A percentile compares a stretch with the other conserved stretches of the same genome.
Conservation (phyloP, 2,329 filamentous ascomycete genomes). For the Aspergillus tubingensis region DNA sequence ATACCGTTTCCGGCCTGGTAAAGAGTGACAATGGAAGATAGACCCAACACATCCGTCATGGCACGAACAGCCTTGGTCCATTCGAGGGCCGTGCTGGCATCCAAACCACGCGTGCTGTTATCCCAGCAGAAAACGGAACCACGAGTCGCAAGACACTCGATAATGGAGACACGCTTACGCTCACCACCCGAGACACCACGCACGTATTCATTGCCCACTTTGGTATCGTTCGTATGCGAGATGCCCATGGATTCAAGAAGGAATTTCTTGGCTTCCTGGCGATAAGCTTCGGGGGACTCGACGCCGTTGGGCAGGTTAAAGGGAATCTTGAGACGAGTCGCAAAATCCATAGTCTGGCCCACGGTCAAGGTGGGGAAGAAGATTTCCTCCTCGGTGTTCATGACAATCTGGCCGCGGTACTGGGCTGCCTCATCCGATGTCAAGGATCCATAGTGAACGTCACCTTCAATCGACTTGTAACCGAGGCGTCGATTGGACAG, state of each 20-base stretch:
- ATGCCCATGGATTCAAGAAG: conserved; percentile 61
- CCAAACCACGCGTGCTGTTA: conserved; percentile 66
- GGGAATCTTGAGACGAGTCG: conserved; percentile 60
- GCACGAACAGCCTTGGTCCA: conserved; percentile 63
- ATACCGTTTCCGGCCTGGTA: conserved; percentile 73
- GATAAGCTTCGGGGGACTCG: conserved; percentile 49
- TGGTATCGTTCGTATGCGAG: conserved; percentile 63
- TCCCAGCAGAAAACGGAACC: conserved; percentile 67
- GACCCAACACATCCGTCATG: conserved; percentile 63
- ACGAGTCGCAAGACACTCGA: conserved; percentile 62
- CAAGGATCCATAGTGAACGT: conserved; percentile 59
- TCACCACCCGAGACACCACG: conserved; percentile 70
- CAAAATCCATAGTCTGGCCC: conserved; percentile 56
- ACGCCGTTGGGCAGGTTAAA: conserved; percentile 50
- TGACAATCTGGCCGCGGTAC: conserved; percentile 60
- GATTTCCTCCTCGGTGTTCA: conserved; percentile 56
- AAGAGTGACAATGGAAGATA: conserved; percentile 63
- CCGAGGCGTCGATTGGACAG: conserved; percentile 65
- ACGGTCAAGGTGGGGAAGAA: conserved; percentile 56
- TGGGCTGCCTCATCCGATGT: conserved; percentile 43
- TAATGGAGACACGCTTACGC: conserved; percentile 68
- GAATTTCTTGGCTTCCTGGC: conserved; percentile 54
- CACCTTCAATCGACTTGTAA: conserved; percentile 59
- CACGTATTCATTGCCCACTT: conserved; percentile 67
- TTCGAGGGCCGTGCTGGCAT: conserved; percentile 65